These are phyloP conservation scores for Camellia lanceoleosa DNA, from an alignment of 148 eudicot genomes.

Conservation along the genomic window DNA sequence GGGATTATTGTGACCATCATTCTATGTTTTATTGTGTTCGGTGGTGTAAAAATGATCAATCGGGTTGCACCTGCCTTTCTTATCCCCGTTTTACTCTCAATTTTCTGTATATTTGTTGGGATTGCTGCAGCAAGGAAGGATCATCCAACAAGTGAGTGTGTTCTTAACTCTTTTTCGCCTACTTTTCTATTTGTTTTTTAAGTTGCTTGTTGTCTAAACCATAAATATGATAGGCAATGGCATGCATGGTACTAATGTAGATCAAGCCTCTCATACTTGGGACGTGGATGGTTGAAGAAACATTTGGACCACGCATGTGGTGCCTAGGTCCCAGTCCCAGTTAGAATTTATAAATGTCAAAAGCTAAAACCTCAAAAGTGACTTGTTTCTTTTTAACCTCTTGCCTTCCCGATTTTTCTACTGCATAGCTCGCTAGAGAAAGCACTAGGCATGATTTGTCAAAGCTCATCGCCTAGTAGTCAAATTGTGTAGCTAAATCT, in stretches of 20 bases:
- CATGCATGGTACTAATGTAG: not conserved
- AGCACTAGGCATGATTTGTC: no score
- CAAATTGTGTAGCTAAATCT: not conserved
- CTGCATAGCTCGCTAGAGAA: no score
- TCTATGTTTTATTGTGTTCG: conserved; percentile 91
- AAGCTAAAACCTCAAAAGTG: no score
- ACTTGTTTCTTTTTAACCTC: not conserved
- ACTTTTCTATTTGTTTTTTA: not conserved
- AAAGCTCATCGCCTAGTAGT: not conserved
- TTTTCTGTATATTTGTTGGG: conserved; percentile 86
- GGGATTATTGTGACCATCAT: conserved; percentile 92
- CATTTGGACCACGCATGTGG: not conserved
- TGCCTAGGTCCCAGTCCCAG: not conserved
- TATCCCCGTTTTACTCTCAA: conserved; percentile 85
- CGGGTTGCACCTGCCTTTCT: conserved; percentile 98
- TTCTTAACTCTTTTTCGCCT: not conserved
- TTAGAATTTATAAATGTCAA: not conserved
- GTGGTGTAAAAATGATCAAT: conserved; percentile 98
- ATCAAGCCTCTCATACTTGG: not conserved
- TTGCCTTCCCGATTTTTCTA: no score
- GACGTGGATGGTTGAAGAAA: not conserved
- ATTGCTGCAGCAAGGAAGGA: conserved; percentile 65
- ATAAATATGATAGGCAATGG: not conserved
- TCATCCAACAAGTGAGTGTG: conserved; percentile 64
- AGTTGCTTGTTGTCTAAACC: not conserved